These are phyloP conservation scores for Penicillium sumatraense DNA, from an alignment of 2,329 filamentous ascomycete genomes.

Conservation along the genomic window DNA sequence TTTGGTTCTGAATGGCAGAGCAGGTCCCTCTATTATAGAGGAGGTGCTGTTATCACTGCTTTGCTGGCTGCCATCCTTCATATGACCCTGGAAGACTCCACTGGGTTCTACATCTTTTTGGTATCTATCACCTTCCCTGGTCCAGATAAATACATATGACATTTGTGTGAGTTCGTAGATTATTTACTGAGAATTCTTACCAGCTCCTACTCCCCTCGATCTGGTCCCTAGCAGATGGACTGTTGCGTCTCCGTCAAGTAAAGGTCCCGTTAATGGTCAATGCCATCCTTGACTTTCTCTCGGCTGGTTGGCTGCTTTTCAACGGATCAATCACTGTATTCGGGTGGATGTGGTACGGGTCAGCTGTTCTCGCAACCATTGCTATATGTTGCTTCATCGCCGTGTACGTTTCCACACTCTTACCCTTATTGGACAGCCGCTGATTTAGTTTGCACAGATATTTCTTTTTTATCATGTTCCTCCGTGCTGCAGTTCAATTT, in stretches of 20 bases:
- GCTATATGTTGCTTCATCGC: conserved; percentile 1
- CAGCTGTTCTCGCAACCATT: not conserved
- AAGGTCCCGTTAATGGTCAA: not conserved
- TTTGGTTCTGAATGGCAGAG: conserved; percentile 10
- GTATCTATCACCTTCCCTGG: conserved; percentile 2
- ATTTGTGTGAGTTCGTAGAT: not conserved
- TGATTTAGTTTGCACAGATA: not conserved
- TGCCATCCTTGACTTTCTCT: conserved; percentile 1
- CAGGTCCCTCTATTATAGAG: conserved; percentile 3
- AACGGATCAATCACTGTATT: not conserved
- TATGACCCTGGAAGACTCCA: not conserved
- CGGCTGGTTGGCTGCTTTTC: not conserved
- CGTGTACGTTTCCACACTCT: not conserved
- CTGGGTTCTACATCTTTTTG: not conserved
- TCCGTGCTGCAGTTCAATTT: conserved; percentile 5
- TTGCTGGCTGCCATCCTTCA: conserved; percentile 4
- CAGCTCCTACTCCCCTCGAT: conserved; percentile 4
- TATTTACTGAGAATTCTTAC: not conserved
- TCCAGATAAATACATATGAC: no score
- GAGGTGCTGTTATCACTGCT: not conserved
- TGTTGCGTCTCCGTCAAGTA: conserved; percentile 1
- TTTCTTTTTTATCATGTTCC: conserved; percentile 4
- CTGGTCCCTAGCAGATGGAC: conserved; percentile 4
- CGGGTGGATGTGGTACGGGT: conserved; percentile 5
- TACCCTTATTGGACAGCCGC: not conserved